phyloP scores from a whole-genome alignment of 495 filamentous ascomycete genomes.

The Penicillium herquei region DNA sequence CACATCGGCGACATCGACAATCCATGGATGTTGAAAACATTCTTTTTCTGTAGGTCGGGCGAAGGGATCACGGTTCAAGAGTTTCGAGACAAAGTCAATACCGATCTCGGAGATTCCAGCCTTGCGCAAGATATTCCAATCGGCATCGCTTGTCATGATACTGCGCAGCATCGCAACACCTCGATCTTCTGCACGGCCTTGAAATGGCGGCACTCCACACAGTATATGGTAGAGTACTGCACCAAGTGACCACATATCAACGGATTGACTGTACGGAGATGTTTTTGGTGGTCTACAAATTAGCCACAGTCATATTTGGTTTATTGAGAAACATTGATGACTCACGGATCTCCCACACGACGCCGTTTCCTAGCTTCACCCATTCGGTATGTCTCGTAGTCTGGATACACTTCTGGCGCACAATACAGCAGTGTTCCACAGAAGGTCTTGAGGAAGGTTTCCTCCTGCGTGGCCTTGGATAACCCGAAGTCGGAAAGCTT shows the following conservation, averaged over 20 bases:
- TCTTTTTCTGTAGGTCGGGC: slow-evolving; percentile 61
- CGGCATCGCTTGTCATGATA: slow-evolving; percentile 72
- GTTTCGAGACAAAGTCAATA: slow-evolving; percentile 69
- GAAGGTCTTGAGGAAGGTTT: slow-evolving; percentile 93
- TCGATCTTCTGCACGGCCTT: slow-evolving; percentile 56
- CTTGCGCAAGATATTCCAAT: slow-evolving; percentile 56
- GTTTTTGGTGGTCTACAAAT: slow-evolving; percentile 42
- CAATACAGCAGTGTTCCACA: slow-evolving; percentile 95
- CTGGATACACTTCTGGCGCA: slow-evolving; percentile 91
- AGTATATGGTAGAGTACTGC: slow-evolving; percentile 85
- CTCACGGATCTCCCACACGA: slow-evolving; percentile 48
- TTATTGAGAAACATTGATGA: slow-evolving; percentile 3
- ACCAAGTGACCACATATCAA: slow-evolving; percentile 93
- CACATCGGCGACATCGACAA: slow-evolving; percentile 44
- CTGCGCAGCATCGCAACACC: slow-evolving; percentile 69
- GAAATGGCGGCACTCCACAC: slow-evolving; percentile 72
- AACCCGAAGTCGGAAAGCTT: slow-evolving; percentile 96
- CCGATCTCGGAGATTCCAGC: slow-evolving; percentile 59
- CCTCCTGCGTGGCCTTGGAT: slow-evolving; percentile 85
- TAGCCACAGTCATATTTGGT: slow-evolving; percentile 7
- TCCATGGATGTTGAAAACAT: slow-evolving; percentile 68
- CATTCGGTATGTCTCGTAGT: slow-evolving; percentile 57
- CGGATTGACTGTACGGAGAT: slow-evolving; percentile 75
- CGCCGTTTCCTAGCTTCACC: slow-evolving; percentile 51
- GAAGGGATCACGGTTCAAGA: slow-evolving; percentile 72